Evolutionary conservation across 305 asterid species (phyloP).

Genomic region (Vinca major): DNA sequence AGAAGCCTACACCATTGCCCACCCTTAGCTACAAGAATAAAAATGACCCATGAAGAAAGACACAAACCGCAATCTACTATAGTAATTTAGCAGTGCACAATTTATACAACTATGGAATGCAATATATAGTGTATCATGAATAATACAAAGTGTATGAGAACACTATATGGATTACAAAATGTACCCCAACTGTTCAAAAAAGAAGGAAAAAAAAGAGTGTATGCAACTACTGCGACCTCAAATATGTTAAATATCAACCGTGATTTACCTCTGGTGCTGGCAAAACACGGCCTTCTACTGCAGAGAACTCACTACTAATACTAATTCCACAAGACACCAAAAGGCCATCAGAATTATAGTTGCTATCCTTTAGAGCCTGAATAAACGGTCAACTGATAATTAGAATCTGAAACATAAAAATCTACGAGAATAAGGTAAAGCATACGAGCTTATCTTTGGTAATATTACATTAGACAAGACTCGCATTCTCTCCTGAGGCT

Average conservation of each 20-base stretch:
- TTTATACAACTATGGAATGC: too few relatives aligned
- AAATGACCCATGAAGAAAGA: neutral
- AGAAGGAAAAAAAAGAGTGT: too few relatives aligned
- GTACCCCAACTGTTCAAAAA: too few relatives aligned
- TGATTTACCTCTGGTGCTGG: slow-evolving; percentile 46
- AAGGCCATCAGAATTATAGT: slow-evolving; percentile 40
- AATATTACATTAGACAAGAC: slow-evolving; percentile 33
- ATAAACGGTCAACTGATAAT: slow-evolving; percentile 6
- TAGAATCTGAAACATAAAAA: slow-evolving; percentile 9
- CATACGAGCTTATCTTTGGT: neutral
- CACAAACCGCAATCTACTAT: too few relatives aligned
- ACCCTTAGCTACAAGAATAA: slow-evolving; percentile 35
- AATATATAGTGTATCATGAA: too few relatives aligned
- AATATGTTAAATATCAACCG: too few relatives aligned
- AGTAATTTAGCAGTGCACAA: too few relatives aligned
- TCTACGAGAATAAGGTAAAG: neutral
- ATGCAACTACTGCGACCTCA: too few relatives aligned
- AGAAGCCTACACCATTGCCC: slow-evolving; percentile 41
- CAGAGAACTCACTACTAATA: slow-evolving; percentile 38
- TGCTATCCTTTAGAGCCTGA: slow-evolving; percentile 50
- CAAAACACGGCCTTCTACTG: slow-evolving; percentile 51
- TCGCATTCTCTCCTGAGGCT: slow-evolving; percentile 58
- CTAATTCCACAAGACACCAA: slow-evolving; percentile 30
- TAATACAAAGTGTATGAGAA: too few relatives aligned
- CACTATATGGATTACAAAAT: too few relatives aligned